Conservation (phyloP, 2,329 filamentous ascomycete species). For the Plenodomus biglobosus region DNA sequence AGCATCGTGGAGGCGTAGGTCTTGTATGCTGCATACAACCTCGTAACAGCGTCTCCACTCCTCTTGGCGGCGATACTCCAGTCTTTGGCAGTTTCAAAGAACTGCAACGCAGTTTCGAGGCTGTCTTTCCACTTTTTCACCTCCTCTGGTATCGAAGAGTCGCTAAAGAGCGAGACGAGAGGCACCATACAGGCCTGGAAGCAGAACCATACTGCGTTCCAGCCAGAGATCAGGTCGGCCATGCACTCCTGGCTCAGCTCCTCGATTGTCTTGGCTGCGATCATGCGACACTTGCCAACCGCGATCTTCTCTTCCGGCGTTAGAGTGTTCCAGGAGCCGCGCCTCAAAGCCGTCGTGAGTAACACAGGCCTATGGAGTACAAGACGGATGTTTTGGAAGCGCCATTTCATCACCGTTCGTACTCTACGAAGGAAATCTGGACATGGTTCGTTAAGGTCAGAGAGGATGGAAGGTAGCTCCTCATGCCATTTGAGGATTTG, state of each 20-base stretch:
- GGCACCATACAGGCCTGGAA: constrained; percentile 81
- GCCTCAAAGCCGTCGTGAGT: constrained; percentile 62
- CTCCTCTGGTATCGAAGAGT: constrained; percentile 50
- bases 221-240: constrained; percentile 74
- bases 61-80: constrained; percentile 51
- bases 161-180: constrained; percentile 72
- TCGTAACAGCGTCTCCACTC: constrained; percentile 46
- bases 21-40: constrained; percentile 48
- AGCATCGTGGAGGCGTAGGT: constrained; percentile 22
- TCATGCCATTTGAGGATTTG: constrained; percentile 74
- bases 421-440: constrained; percentile 70
- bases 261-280: constrained; percentile 70
- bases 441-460: constrained; percentile 60
- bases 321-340: constrained; percentile 54
- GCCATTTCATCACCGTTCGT: constrained; percentile 77
- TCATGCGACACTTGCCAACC: constrained; percentile 67
- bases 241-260: constrained; percentile 72
- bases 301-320: constrained; percentile 66
- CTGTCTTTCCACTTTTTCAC: constrained; percentile 46
- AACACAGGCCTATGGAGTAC: constrained; percentile 73
- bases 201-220: constrained; percentile 80
- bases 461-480: constrained; percentile 59
- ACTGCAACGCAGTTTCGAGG: constrained; percentile 47
- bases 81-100: constrained; percentile 48
- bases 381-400: constrained; percentile 76